phyloP scores from a whole-genome alignment of 371 early-diverging fungal species.

The Encephalitozoon romaleae region DNA sequence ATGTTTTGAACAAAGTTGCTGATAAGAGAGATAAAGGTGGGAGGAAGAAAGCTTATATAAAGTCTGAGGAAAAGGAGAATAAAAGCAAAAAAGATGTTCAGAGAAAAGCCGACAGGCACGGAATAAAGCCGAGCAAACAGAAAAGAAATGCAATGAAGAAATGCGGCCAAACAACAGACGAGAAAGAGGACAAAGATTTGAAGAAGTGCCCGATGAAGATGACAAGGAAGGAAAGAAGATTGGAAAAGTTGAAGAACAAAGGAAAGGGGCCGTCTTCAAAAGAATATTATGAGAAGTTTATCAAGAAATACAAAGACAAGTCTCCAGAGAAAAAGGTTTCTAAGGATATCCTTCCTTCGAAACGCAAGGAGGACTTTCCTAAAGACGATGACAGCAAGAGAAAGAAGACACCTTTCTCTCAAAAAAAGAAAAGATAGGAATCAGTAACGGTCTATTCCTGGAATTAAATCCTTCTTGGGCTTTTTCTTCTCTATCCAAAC shows the following conservation, averaged over 20 bases:
- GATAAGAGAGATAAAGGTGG: not conserved
- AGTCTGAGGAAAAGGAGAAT: not conserved
- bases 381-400: not conserved
- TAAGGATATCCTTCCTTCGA: not conserved
- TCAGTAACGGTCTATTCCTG: not conserved
- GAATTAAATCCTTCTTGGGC: not conserved
- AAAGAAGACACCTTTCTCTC: not conserved
- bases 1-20: not conserved
- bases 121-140: not conserved
- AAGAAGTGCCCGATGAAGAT: not conserved
- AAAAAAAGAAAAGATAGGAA: not conserved
- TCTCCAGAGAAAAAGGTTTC: not conserved
- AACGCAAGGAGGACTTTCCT: not conserved
- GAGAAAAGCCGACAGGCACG: not conserved
- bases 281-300: conserved; percentile 3
- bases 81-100: not conserved
- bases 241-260: not conserved
- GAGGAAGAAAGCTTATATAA: not conserved
- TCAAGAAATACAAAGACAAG: not conserved
- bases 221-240: not conserved
- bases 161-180: not conserved
- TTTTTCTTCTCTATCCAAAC: not conserved
- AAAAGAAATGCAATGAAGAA: not conserved
- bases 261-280: not conserved
- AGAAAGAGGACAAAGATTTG: not conserved